Conservation (phyloP, 768 basidiomycete genomes). For the Rhizopogon rudus region DNA sequence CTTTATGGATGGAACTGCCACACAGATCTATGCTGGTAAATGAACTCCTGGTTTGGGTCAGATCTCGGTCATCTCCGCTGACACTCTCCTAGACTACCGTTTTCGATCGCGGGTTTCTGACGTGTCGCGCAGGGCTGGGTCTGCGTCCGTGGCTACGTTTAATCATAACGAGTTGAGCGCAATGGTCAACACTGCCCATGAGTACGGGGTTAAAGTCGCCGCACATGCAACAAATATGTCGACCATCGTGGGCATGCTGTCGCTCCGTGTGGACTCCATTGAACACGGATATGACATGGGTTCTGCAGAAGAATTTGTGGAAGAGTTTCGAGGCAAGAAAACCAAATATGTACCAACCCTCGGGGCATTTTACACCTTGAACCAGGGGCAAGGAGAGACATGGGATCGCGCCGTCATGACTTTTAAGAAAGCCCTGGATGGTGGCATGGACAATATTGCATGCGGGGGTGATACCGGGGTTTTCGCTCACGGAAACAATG, state of each 20-base stretch:
- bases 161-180: slow-evolving; percentile 37
- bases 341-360: slow-evolving; percentile 59
- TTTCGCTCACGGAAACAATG: slow-evolving; percentile 58
- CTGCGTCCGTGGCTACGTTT: slow-evolving; percentile 39
- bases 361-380: slow-evolving; percentile 38
- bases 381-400: slow-evolving; percentile 9
- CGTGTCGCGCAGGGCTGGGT: slow-evolving; percentile 33
- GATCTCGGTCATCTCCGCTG: slow-evolving; percentile 10
- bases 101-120: slow-evolving; percentile 40
- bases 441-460: slow-evolving; percentile 44
- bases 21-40: slow-evolving; percentile 50
- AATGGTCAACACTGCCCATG: slow-evolving; percentile 49
- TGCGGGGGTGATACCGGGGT: slow-evolving; percentile 65
- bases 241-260: slow-evolving; percentile 28
- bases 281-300: slow-evolving; percentile 46
- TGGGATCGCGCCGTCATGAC: slow-evolving; percentile 36
- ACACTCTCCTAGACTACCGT: slow-evolving; percentile 41
- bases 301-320: neutral
- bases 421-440: slow-evolving; percentile 42
- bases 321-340: slow-evolving; percentile 20
- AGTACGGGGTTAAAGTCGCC: slow-evolving; percentile 50
- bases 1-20: slow-evolving; percentile 1
- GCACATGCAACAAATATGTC: slow-evolving; percentile 41
- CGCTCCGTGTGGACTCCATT: slow-evolving; percentile 41
- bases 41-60: slow-evolving; percentile 4